These are phyloP conservation scores for Poronia punctata DNA, from an alignment of 495 filamentous ascomycete genomes.

Conservation along the genomic window DNA sequence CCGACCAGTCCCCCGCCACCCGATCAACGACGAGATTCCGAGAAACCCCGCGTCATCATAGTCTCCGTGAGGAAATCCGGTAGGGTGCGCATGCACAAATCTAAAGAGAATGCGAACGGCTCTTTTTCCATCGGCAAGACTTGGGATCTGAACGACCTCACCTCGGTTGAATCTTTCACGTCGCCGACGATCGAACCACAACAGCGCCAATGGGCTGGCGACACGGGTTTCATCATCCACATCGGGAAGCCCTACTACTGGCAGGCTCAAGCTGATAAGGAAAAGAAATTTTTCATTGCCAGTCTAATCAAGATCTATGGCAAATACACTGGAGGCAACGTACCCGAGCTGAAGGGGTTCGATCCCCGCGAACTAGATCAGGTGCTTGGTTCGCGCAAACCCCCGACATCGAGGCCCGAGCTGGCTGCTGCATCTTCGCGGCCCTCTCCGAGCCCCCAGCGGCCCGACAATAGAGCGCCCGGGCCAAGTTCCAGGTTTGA, in stretches of 20 bases:
- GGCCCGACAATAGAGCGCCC: conserved; percentile 15
- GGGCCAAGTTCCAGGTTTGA: conserved; percentile 17
- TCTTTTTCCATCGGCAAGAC: conserved; percentile 97
- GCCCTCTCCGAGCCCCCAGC: conserved; percentile 30
- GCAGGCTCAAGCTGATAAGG: conserved; percentile 83
- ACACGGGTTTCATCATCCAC: conserved; percentile 79
- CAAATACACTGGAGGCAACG: conserved; percentile 86
- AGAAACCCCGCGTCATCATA: conserved; percentile 86
- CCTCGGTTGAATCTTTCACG: conserved; percentile 68
- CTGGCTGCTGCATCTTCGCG: conserved; percentile 28
- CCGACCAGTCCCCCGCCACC: conserved; percentile 84
- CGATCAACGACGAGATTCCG: conserved; percentile 57
- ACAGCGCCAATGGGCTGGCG: conserved; percentile 68
- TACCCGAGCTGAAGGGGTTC: conserved; percentile 76
- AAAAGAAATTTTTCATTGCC: conserved; percentile 97
- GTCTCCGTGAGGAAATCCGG: conserved; percentile 88
- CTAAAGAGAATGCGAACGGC: conserved; percentile 87
- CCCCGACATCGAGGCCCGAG: conserved; percentile 16
- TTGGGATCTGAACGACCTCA: conserved; percentile 87
- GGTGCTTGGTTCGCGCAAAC: conserved; percentile 46
- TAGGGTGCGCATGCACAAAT: conserved; percentile 91
- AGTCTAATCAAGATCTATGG: conserved; percentile 90
- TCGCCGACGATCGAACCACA: conserved; percentile 55
- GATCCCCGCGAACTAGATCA: conserved; percentile 68
- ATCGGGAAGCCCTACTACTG: conserved; percentile 95